phyloP scores from a whole-genome alignment of 306 rosid species.

The Lathyrus tuberosus region DNA sequence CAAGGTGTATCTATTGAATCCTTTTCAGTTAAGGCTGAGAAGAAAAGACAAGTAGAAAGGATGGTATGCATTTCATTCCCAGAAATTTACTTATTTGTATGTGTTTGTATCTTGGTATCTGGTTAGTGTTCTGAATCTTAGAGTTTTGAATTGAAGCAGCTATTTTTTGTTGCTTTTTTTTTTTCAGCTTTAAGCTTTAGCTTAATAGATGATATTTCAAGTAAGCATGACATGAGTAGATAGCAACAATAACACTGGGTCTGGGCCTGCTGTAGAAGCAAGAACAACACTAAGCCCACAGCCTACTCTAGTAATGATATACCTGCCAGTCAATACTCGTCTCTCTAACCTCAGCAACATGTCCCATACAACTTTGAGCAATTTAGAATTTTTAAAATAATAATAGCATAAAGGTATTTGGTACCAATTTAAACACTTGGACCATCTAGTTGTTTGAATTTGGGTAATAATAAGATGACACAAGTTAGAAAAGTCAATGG shows the following conservation, averaged over 20 bases:
- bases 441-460: neutral
- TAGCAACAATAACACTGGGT: neutral
- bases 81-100: neutral
- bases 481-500: neutral
- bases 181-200: neutral
- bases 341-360: neutral
- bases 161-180: neutral
- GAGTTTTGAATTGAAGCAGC: neutral
- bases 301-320: neutral
- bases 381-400: constrained; percentile 9
- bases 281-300: neutral
- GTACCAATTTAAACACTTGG: neutral
- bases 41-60: constrained; percentile 75
- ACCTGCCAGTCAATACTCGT: neutral
- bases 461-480: neutral
- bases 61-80: constrained; percentile 59
- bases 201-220: neutral
- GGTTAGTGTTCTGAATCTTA: neutral
- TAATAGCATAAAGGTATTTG: neutral
- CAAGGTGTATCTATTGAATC: constrained; percentile 70
- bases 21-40: constrained; percentile 80
- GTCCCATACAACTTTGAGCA: constrained; percentile 2
- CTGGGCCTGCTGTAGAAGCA: neutral
- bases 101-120: neutral
- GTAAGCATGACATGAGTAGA: constrained; percentile 6